phyloP scores from a whole-genome alignment of 2,329 filamentous ascomycete genomes.

The Zymoseptoria brevis region DNA sequence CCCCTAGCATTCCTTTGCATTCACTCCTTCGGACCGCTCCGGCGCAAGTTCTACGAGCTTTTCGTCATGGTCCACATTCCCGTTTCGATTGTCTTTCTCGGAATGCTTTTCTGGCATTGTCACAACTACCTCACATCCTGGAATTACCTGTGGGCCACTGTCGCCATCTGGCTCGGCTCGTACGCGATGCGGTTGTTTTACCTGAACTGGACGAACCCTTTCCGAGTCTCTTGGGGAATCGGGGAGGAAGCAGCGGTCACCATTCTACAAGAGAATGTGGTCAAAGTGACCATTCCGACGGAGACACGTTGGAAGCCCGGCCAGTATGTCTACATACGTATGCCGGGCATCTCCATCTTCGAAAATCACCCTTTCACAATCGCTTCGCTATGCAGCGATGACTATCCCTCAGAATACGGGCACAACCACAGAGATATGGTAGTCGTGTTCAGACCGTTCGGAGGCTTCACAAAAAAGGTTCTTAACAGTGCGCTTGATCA shows the following conservation, averaged over 20 bases:
- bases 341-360: conserved; percentile 83
- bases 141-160: conserved; percentile 76
- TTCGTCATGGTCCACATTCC: conserved; percentile 80
- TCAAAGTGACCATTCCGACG: conserved; percentile 91
- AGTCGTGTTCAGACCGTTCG: conserved; percentile 83
- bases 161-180: conserved; percentile 69
- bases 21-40: conserved; percentile 71
- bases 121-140: conserved; percentile 87
- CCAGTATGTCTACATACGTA: conserved; percentile 88
- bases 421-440: conserved; percentile 82
- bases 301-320: conserved; percentile 89
- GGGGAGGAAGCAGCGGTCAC: conserved; percentile 88
- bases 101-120: conserved; percentile 89
- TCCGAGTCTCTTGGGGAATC: conserved; percentile 70
- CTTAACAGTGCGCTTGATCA: conserved; percentile 76
- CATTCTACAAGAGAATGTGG: conserved; percentile 83
- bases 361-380: conserved; percentile 97
- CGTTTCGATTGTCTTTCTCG: conserved; percentile 71
- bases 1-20: conserved; percentile 77
- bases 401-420: conserved; percentile 87
- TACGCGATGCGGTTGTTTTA: conserved; percentile 71
- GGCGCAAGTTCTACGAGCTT: conserved; percentile 72
- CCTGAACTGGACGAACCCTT: conserved; percentile 81
- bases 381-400: conserved; percentile 81
- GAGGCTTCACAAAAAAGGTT: conserved; percentile 80